Percentiles rank a stretch among this genome's conserved stretches.
Conservation (phyloP, 441 rosid species). For the Isatis lusitanica region DNA sequence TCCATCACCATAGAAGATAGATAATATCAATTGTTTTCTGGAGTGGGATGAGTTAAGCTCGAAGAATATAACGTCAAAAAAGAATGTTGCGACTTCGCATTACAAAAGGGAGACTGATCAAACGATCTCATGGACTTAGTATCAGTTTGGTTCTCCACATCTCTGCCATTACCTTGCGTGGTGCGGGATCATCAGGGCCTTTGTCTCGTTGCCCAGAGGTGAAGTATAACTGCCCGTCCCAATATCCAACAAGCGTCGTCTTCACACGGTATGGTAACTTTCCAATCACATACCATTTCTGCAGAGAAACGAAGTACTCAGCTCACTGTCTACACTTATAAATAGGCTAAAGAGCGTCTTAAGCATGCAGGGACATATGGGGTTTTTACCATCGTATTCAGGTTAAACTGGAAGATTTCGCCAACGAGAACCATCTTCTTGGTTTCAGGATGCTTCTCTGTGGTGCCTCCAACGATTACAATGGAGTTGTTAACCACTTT, state of each 20-base stretch:
- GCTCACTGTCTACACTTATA: not conserved
- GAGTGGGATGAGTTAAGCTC: not conserved
- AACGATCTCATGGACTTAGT: constrained; percentile 32
- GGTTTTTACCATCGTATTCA: constrained; percentile 58
- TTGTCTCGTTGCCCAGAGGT: constrained; percentile 95
- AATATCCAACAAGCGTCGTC: constrained; percentile 79
- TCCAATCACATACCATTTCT: constrained; percentile 91
- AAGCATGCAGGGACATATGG: not conserved
- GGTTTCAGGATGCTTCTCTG: constrained; percentile 89
- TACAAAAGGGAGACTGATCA: not conserved
- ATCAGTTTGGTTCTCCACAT: constrained; percentile 91
- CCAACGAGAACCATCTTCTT: constrained; percentile 87
- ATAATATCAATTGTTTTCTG: too few relatives aligned
- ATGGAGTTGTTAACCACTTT: constrained; percentile 73
- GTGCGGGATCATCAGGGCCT: constrained; percentile 83
- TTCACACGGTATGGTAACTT: constrained; percentile 91
- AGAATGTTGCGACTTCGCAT: not conserved
- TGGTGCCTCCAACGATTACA: constrained; percentile 89
- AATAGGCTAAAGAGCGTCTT: not conserved
- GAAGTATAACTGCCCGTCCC: constrained; percentile 84
- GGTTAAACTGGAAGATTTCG: constrained; percentile 81
- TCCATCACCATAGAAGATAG: not conserved
- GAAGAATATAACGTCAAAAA: not conserved
- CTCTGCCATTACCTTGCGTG: constrained; percentile 78
- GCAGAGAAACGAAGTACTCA: not conserved